These are phyloP conservation scores for Podospora fimiseda DNA, from an alignment of 495 filamentous ascomycete genomes.

Conservation along the genomic window DNA sequence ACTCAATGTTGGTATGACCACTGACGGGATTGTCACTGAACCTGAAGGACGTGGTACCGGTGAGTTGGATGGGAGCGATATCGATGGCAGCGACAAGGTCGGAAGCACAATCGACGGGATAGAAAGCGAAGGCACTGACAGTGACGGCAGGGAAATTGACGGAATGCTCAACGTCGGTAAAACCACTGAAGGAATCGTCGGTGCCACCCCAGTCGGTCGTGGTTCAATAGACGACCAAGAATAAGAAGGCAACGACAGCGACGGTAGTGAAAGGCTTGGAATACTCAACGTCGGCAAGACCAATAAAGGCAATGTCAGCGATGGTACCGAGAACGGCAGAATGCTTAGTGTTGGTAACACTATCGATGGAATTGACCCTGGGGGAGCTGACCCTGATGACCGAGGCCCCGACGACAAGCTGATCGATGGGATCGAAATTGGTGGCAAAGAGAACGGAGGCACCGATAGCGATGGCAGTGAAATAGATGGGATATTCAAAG, in stretches of 20 bases:
- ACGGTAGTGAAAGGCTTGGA: no score
- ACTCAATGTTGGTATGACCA: neutral
- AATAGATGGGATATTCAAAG: no score
- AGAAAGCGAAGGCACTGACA: neutral
- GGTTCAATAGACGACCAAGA: no score
- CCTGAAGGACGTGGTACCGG: neutral
- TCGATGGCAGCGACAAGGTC: neutral
- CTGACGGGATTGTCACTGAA: no score
- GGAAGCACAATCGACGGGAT: neutral
- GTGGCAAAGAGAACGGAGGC: neutral
- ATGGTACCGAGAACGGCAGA: no score
- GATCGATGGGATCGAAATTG: neutral
- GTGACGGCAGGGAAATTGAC: neutral
- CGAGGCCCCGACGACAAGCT: no score
- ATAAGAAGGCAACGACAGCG: neutral
- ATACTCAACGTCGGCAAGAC: no score
- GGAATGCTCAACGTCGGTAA: no score
- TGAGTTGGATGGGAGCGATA: neutral
- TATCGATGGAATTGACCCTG: neutral
- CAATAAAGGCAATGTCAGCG: no score
- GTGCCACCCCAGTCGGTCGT: no score
- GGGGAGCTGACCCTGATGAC: neutral
- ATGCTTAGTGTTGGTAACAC: no score
- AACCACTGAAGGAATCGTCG: neutral
- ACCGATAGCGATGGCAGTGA: neutral